Evolutionary conservation across 2,329 filamentous ascomycete genomes (phyloP).

Genomic region (Penicillium sp.): DNA sequence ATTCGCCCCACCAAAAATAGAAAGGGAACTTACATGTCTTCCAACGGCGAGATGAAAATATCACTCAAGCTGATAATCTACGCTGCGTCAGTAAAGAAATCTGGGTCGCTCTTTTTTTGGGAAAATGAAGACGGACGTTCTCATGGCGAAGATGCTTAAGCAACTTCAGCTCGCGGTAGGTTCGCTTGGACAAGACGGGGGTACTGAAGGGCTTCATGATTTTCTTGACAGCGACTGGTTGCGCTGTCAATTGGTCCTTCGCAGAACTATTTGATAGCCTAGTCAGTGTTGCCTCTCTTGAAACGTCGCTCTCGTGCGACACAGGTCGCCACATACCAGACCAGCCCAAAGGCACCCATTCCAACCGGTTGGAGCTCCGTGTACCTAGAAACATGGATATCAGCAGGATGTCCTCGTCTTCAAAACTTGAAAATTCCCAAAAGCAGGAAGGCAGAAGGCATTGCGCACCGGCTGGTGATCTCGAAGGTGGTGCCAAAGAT

Average conservation of each 20-base stretch:
- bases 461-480: constrained; percentile 88
- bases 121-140: constrained; percentile 62
- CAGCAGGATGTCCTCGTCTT: background rate
- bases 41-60: constrained; percentile 98
- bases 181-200: constrained; percentile 95
- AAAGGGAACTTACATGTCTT: constrained; percentile 77
- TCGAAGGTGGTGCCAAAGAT: constrained; percentile 99
- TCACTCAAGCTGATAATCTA: constrained; percentile 97
- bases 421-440: background rate
- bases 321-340: constrained; percentile 68
- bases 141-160: constrained; percentile 96
- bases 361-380: constrained; percentile 97
- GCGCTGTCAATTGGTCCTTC: constrained; percentile 93
- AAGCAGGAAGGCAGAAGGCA: background rate
- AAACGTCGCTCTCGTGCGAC: constrained; percentile 6
- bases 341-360: constrained; percentile 98
- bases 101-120: background rate
- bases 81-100: constrained; percentile 18
- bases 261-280: constrained; percentile 68
- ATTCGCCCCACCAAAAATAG: background rate
- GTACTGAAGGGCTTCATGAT: constrained; percentile 99
- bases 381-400: constrained; percentile 62
- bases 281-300: constrained; percentile 15
- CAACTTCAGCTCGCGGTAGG: constrained; percentile 95
- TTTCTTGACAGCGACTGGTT: constrained; percentile 98